These are phyloP conservation scores for Brachypodium distachyon DNA, from an alignment of 202 grass and related monocot species.

Conservation along the genomic window DNA sequence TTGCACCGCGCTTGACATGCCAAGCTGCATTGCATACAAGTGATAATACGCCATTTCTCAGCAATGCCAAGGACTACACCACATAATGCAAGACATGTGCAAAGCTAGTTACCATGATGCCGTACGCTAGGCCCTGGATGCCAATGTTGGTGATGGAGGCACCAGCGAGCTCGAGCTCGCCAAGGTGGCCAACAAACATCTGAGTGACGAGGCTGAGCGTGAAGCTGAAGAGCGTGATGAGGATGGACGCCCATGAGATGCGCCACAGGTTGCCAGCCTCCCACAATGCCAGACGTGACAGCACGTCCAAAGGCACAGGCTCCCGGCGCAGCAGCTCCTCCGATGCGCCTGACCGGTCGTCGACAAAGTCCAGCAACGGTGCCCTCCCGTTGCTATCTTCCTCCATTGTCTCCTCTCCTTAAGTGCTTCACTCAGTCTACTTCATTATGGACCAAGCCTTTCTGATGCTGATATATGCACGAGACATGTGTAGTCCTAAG, in stretches of 20 bases:
- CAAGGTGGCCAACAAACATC: conserved; percentile 80
- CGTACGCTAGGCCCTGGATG: conserved; percentile 70
- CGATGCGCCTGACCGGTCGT: neutral
- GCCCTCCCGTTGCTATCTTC: neutral
- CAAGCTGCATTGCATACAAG: conserved; percentile 22
- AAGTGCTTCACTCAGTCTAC: neutral
- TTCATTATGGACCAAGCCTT: conserved; percentile 10
- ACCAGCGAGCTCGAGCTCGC: conserved; percentile 49
- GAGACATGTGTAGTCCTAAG: neutral
- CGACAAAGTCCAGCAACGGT: conserved; percentile 27
- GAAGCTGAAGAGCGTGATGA: conserved; percentile 60
- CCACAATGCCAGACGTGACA: conserved; percentile 42
- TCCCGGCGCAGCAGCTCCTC: conserved; percentile 48
- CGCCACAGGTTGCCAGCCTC: conserved; percentile 69
- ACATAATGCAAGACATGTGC: neutral
- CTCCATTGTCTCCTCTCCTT: conserved; percentile 29
- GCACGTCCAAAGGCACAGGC: neutral
- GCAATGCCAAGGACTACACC: neutral
- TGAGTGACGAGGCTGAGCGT: conserved; percentile 58
- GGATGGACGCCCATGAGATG: conserved; percentile 67
- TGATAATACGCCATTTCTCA: neutral
- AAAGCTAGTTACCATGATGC: conserved; percentile 56
- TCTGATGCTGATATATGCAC: neutral
- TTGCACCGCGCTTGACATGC: conserved; percentile 74
- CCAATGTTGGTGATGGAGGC: conserved; percentile 74